Evolutionary conservation across 306 rosid genomes (phyloP).

Genomic region (Cucumis sativus): DNA sequence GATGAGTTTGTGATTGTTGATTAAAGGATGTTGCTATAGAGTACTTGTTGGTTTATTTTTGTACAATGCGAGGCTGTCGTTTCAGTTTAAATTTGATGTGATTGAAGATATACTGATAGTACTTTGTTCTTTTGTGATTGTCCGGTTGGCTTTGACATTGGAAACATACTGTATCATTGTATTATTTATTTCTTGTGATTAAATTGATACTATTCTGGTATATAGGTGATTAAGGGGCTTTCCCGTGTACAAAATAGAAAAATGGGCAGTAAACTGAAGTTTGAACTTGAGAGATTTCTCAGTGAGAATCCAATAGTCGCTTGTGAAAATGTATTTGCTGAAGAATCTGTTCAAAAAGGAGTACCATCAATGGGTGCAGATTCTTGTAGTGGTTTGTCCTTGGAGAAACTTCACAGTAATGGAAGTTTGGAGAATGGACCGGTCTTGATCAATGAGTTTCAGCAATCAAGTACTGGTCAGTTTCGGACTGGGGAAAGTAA

Average conservation of each 20-base stretch:
- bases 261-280: conserved; percentile 21
- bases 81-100: not conserved
- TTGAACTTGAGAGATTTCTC: conserved; percentile 35
- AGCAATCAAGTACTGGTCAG: conserved; percentile 8
- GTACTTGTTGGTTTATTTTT: not conserved
- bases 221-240: not conserved
- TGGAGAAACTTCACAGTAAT: conserved; percentile 10
- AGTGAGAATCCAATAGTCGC: conserved; percentile 39
- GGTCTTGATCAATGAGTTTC: conserved; percentile 12
- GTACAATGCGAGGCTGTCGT: not conserved
- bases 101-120: not conserved
- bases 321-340: conserved; percentile 17
- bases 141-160: not conserved
- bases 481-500: conserved; percentile 15
- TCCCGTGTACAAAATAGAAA: not conserved
- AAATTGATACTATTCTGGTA: not conserved
- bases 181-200: not conserved
- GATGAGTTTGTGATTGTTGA: not conserved
- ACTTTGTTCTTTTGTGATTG: not conserved
- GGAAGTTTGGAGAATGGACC: conserved; percentile 19
- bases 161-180: not conserved
- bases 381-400: conserved; percentile 15
- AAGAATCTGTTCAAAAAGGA: not conserved
- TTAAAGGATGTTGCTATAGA: not conserved
- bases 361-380: conserved; percentile 11